Evolutionary conservation across 2,329 filamentous ascomycete genomes (phyloP), one percentile per base, ranked within the genome.

Genomic region (Penicillium capsulatum): DNA sequence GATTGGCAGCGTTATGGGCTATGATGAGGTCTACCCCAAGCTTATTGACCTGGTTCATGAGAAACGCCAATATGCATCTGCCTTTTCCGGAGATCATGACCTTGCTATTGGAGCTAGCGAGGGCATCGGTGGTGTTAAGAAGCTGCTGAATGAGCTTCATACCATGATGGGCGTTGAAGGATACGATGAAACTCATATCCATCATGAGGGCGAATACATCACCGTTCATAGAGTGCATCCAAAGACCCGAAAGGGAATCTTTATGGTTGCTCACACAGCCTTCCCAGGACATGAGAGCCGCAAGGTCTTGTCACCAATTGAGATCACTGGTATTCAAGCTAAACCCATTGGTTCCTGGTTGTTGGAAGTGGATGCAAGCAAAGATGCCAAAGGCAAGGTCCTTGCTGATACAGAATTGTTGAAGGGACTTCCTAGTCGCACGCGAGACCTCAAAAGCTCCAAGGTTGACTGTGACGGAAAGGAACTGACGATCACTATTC

Each of bases 171-270:
- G 92, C 47, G 86, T 89, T 59, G 88, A 97, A 49, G 86, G 85
- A 14, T 98, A 94, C 59, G 84, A 90, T 40, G 92, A 98, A 65
- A 95, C 89, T 6, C 91, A 96, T 58, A 88, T 98, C 37, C 91
- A 98, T 59, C 92, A 98, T 61, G 90, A 97, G 49, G 85, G 87
- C 40, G 86, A 98, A 63, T 96, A 95, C 60, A 85, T 98, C 57
- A 98, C 92, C 1, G 88, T 98, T 5, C 92, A 98, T 63, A 78
- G 94, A 46, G 88, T 97, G 2, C 90, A 98, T 59, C 92, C 91
- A 0, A 82, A 86, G 59, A 94, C 87, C 1, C 79, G 92, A 42
- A 94, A 92, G 62, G 92, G 92, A 1, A 91, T 95, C 65, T 96
- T 97, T 66, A 71, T 97, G 32, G 90, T 98, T 53, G 91, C 94